Conservation (phyloP, 1,284 basidiomycete species). For the Mycena sp. region DNA sequence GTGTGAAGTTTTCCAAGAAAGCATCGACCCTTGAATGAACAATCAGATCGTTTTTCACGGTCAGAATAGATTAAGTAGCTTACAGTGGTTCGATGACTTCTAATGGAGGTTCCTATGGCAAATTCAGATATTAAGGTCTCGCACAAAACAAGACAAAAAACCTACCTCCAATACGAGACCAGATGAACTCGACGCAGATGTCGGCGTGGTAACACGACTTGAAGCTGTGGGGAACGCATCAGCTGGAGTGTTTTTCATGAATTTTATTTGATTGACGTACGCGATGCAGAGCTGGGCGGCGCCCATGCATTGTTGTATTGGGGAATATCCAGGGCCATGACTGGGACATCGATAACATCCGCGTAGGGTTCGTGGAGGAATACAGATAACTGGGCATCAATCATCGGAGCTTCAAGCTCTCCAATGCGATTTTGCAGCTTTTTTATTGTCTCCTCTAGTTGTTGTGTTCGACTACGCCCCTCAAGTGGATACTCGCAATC, state of each 20-base stretch:
- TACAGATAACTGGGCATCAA: constrained; percentile 3
- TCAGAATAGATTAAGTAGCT: background rate
- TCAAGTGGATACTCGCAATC: constrained; percentile 44
- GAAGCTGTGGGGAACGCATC: background rate
- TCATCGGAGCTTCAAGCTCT: constrained; percentile 30
- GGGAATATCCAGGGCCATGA: constrained; percentile 5
- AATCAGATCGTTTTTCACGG: too few species aligned
- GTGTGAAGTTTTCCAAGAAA: constrained; percentile 46
- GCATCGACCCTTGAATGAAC: constrained; percentile 40
- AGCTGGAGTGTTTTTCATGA: background rate
- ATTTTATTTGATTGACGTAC: background rate
- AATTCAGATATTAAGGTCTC: background rate
- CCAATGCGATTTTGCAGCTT: constrained; percentile 37
- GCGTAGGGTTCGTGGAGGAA: constrained; percentile 21
- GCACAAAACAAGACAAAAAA: too few species aligned
- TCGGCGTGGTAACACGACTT: constrained; percentile 8
- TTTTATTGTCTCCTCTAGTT: constrained; percentile 38
- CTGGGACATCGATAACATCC: too few species aligned
- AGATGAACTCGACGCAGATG: constrained; percentile 9
- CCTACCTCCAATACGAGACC: constrained; percentile 17
- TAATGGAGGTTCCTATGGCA: constrained; percentile 10
- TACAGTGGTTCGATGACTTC: constrained; percentile 14
- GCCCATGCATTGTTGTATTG: background rate
- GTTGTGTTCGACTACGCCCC: constrained; percentile 35
- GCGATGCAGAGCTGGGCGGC: background rate